Evolutionary conservation across 345 rosid genomes (phyloP).

Genomic region (Reutealis trisperma): DNA sequence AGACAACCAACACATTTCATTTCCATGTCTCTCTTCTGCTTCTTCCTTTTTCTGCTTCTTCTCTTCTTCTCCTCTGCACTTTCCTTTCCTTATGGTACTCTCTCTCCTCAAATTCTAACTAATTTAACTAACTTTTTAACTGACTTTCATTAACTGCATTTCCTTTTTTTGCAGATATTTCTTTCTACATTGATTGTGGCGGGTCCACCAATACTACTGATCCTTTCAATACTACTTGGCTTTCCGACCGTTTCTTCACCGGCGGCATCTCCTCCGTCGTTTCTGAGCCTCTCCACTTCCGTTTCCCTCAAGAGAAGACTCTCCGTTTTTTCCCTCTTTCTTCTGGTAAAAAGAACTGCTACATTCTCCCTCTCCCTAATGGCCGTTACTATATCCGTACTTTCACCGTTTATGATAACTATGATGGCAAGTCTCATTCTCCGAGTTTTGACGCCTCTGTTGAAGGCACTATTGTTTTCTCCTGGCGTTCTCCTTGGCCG

Average conservation of each 20-base stretch:
- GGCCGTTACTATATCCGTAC: constrained; percentile 91
- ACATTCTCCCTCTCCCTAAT: constrained; percentile 67
- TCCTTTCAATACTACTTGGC: constrained; percentile 74
- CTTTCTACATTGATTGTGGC: constrained; percentile 87
- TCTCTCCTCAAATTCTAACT: not conserved
- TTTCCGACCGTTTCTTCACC: constrained; percentile 74
- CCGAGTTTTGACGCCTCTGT: constrained; percentile 90
- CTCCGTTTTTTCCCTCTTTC: constrained; percentile 90
- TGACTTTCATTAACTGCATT: not conserved
- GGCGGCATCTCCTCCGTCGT: constrained; percentile 70
- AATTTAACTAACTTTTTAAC: not conserved
- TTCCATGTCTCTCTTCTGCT: not conserved
- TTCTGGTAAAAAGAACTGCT: constrained; percentile 95
- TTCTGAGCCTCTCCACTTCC: constrained; percentile 89
- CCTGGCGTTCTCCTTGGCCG: constrained; percentile 90
- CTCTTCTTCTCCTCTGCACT: constrained; percentile 5
- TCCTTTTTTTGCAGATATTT: constrained; percentile 48
- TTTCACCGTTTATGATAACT: constrained; percentile 95
- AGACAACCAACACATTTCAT: not conserved
- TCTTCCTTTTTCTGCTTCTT: not conserved
- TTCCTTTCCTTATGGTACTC: constrained; percentile 14
- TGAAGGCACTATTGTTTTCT: constrained; percentile 87
- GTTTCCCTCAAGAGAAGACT: constrained; percentile 59
- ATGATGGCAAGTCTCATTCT: constrained; percentile 83
- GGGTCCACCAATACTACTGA: constrained; percentile 54